These are phyloP conservation scores for Corylus heterophylla DNA, from an alignment of 306 rosid species.

Conservation along the genomic window DNA sequence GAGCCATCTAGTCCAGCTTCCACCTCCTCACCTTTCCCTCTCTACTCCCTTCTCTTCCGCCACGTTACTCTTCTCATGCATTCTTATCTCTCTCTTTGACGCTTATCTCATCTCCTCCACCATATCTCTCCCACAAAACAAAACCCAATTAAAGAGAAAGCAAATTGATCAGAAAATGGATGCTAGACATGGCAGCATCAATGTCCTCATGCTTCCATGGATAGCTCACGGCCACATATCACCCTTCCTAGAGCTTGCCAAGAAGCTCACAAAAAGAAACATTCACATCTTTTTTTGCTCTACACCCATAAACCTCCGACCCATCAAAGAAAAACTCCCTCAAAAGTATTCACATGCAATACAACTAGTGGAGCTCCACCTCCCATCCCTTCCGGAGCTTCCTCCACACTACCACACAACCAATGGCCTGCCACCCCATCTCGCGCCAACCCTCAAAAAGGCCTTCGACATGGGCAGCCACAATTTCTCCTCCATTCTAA, in stretches of 20 bases:
- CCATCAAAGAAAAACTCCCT: slow-evolving; percentile 18
- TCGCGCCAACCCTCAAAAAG: slow-evolving; percentile 19
- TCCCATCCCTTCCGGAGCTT: slow-evolving; percentile 27
- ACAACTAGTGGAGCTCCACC: slow-evolving; percentile 26
- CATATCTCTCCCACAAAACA: neutral
- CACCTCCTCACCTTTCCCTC: neutral
- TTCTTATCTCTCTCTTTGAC: neutral
- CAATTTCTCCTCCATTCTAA: slow-evolving; percentile 18
- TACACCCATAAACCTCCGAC: slow-evolving; percentile 22
- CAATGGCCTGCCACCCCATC: slow-evolving; percentile 33
- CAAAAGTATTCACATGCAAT: neutral
- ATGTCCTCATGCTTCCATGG: slow-evolving; percentile 36
- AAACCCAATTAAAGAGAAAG: neutral
- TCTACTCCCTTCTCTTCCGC: neutral
- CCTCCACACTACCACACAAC: slow-evolving; percentile 37
- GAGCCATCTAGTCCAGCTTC: neutral
- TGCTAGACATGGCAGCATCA: neutral
- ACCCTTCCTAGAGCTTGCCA: slow-evolving; percentile 39
- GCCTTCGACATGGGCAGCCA: slow-evolving; percentile 33
- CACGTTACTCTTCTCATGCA: neutral
- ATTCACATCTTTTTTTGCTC: slow-evolving; percentile 30
- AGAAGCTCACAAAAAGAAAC: slow-evolving; percentile 16
- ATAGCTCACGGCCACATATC: slow-evolving; percentile 43
- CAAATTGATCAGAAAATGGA: neutral
- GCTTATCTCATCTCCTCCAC: neutral